Conservation (phyloP, 495 filamentous ascomycete genomes). For the Friedmanniomyces simplex region DNA sequence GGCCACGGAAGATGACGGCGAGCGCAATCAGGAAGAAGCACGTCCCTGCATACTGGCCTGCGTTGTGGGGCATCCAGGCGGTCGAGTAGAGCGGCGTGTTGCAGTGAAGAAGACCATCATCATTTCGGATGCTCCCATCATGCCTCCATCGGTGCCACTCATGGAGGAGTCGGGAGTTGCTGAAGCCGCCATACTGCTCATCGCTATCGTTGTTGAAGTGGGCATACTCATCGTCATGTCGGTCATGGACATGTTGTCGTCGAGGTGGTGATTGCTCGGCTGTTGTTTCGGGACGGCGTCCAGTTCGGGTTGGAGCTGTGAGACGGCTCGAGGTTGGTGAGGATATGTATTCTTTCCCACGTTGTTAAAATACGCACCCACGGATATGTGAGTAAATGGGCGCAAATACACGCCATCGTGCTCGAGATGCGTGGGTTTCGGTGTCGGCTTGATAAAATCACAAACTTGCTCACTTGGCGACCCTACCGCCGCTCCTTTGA, state of each 20-base stretch:
- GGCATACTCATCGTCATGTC: slow-evolving; percentile 11
- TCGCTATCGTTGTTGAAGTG: background rate
- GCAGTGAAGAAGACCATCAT: slow-evolving; percentile 49
- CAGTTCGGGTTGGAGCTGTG: background rate
- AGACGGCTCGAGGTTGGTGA: background rate
- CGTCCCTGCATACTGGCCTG: slow-evolving; percentile 65
- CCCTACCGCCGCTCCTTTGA: background rate
- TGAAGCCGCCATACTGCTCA: slow-evolving; percentile 1
- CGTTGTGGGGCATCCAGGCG: slow-evolving; percentile 57
- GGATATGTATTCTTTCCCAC: background rate
- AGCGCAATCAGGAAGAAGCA: slow-evolving; percentile 79
- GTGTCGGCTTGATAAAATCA: background rate
- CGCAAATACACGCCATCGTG: background rate
- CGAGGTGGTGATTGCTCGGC: too few relatives aligned
- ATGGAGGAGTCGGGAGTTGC: background rate
- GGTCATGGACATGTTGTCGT: slow-evolving; percentile 2
- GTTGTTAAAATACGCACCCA: background rate
- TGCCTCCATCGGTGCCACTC: slow-evolving; percentile 5
- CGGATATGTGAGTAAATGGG: background rate
- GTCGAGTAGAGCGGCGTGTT: slow-evolving; percentile 64
- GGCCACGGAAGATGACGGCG: slow-evolving; percentile 51
- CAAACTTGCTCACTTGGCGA: background rate
- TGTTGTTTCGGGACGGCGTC: background rate
- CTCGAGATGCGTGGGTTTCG: background rate
- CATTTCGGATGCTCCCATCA: slow-evolving; percentile 11